Percentiles rank a stretch among this genome's conserved stretches.
Conservation (phyloP, 768 basidiomycete genomes). For the Tulasnella sp. region DNA sequence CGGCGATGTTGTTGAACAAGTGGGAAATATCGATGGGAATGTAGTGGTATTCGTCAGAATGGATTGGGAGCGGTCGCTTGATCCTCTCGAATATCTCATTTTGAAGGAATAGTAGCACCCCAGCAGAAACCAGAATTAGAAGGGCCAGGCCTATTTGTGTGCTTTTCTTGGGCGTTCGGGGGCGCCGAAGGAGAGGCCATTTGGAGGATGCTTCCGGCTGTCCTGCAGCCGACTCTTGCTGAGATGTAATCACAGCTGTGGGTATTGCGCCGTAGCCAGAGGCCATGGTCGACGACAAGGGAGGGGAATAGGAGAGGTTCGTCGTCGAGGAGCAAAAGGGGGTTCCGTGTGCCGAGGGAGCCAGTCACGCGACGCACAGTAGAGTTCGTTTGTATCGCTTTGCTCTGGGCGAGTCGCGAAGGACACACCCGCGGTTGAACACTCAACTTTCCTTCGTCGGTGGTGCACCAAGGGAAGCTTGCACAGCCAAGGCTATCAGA, state of each 20-base stretch:
- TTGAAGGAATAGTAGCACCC: not conserved
- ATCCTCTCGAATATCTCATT: not conserved
- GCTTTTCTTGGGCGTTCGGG: not conserved
- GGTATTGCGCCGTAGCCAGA: conserved; percentile 16
- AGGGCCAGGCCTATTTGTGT: not conserved
- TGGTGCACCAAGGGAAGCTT: too few species aligned
- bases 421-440: too few species aligned
- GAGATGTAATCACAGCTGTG: not conserved
- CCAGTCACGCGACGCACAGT: not conserved
- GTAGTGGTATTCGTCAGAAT: conserved; percentile 27
- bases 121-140: not conserved
- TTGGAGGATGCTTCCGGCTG: not conserved
- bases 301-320: not conserved
- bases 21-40: conserved; percentile 34
- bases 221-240: not conserved
- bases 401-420: not conserved
- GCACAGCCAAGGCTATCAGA: too few species aligned
- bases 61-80: not conserved
- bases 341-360: not conserved
- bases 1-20: conserved; percentile 36
- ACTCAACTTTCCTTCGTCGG: too few species aligned
- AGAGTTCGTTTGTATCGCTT: conserved; percentile 1
- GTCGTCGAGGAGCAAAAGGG: not conserved
- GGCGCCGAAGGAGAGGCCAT: not conserved
- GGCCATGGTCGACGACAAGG: not conserved